A percentile compares a stretch with the other conserved stretches of the same genome.
phyloP scores from a whole-genome alignment of 2,329 filamentous ascomycete genomes.

The Xylaria multiplex region DNA sequence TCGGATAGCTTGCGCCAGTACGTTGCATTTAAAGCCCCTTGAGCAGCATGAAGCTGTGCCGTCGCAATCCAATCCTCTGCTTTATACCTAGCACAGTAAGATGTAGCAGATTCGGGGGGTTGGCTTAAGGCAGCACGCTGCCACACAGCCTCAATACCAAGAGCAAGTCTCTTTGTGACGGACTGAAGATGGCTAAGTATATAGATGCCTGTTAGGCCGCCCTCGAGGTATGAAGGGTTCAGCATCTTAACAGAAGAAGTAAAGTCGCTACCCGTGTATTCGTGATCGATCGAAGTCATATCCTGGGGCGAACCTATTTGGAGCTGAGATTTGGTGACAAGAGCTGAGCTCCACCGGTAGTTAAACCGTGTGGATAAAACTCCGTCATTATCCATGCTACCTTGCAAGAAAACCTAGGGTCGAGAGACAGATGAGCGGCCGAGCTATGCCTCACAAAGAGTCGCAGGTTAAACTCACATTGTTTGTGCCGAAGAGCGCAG shows the following conservation, averaged over 20 bases:
- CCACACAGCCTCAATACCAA: slow-evolving; percentile 92
- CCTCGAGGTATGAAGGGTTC: slow-evolving; percentile 94
- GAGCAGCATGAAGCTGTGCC: slow-evolving; percentile 86
- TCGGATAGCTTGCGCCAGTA: slow-evolving; percentile 96
- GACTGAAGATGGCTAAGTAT: slow-evolving; percentile 96
- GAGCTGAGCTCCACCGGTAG: slow-evolving; percentile 82
- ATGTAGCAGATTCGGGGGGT: slow-evolving; percentile 89
- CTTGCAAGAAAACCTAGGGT: slow-evolving; percentile 89
- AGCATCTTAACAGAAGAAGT: slow-evolving; percentile 91
- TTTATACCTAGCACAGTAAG: slow-evolving; percentile 93
- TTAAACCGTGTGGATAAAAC: slow-evolving; percentile 90
- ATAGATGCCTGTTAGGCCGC: slow-evolving; percentile 92
- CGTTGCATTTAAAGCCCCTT: slow-evolving; percentile 86
- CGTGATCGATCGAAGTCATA: slow-evolving; percentile 93
- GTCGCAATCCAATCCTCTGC: slow-evolving; percentile 91
- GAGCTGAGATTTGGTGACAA: slow-evolving; percentile 87
- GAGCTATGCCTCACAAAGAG: background rate
- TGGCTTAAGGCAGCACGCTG: slow-evolving; percentile 85
- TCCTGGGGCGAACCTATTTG: slow-evolving; percentile 81
- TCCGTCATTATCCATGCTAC: slow-evolving; percentile 92
- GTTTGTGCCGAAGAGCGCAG: slow-evolving; percentile 90
- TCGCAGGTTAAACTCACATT: slow-evolving; percentile 70
- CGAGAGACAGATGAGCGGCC: slow-evolving; percentile 25
- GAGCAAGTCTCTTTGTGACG: slow-evolving; percentile 83
- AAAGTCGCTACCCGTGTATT: slow-evolving; percentile 94